Base-by-base conservation (phyloP, 495 filamentous ascomycete genomes). In the Gamarada debralockiae region DNA sequence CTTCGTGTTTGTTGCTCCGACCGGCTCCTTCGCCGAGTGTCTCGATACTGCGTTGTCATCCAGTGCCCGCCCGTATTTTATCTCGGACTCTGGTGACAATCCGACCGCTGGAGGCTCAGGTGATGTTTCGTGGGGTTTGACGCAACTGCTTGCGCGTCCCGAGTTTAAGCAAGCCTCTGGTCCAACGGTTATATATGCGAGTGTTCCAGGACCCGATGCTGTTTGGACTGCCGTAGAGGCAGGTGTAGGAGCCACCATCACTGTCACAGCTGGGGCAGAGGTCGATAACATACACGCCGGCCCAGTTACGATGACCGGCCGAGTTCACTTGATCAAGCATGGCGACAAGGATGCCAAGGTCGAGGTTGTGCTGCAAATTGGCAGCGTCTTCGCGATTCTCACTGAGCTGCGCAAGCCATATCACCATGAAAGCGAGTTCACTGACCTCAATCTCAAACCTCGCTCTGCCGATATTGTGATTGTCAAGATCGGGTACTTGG, bases 401-500 rank as follows among this genome's bases (percentile, higher is more conserved):
- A 82, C 78, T 0, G 67, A 78, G 52, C 63, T 77, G 12, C 76
- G 79, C 25, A 82, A 81, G 54, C 79, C 79, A 4, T 81, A 80
- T 52, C 79, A 82, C 42, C 69, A 72, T 27, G 77, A 82, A 52
- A 63, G 61, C 25, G 79, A 82, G 50, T 82, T 81, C 50, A 77
- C 69, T 0, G 70, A 72, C 17, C 67, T 81, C 3, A 49, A 75
- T 49, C 68, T 82, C 0, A 24, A 53, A 1, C 76, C 77, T 10
- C 73, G 77, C 1, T 56, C 64, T 3, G 67, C 72, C 9, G 74
- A 78, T 51, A 72, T 82, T 14, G 76, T 82, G 12, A 70, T 82
- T 15, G 76, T 81, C 5, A 82, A 82, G 64, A 82, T 82, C 44
- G 78, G 79, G 17, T 82, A 81, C 52, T 57, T 82, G 10, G 78